Evolutionary conservation across 2,329 filamentous ascomycete species (phyloP).

Genomic region (Xylariomycetidae sp.): DNA sequence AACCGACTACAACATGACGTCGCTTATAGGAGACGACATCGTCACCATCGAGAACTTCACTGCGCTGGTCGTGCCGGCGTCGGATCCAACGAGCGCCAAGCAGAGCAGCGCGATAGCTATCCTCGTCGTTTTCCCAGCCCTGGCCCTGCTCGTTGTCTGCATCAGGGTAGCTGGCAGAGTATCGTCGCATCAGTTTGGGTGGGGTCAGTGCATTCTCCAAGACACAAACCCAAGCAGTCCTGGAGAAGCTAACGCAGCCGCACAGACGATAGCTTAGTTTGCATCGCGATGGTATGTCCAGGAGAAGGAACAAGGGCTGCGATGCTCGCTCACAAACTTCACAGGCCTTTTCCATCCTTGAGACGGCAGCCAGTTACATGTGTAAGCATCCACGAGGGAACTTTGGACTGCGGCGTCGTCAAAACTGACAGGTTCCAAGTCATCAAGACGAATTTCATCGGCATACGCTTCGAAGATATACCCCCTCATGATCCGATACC

Average conservation of each 20-base stretch:
- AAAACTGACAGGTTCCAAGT: conserved; percentile 8
- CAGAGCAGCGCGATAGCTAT: conserved; percentile 14
- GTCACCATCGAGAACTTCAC: conserved; percentile 5
- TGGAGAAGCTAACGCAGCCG: conserved; percentile 3
- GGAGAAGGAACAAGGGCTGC: no score
- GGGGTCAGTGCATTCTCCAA: conserved; percentile 7
- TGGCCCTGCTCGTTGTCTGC: conserved; percentile 14
- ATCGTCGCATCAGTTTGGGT: conserved; percentile 15
- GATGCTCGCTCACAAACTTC: not conserved
- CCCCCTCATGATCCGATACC: conserved; percentile 15
- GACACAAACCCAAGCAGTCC: no score
- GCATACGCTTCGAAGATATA: conserved; percentile 13
- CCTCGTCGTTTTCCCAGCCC: conserved; percentile 11
- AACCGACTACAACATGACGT: no score
- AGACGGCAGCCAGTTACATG: conserved; percentile 19
- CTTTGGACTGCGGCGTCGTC: not conserved
- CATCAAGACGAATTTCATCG: conserved; percentile 19
- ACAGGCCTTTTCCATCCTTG: conserved; percentile 15
- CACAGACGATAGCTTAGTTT: conserved; percentile 16
- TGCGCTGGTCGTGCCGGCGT: conserved; percentile 4
- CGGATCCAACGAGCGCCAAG: conserved; percentile 11
- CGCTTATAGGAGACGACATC: no score
- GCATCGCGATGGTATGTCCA: conserved; percentile 17
- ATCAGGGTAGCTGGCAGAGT: conserved; percentile 14
- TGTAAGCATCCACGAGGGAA: conserved; percentile 10